Percentiles rank a stretch among this genome's conserved stretches.
Conservation (phyloP, 371 early-diverging fungal species). For the Mucor ambiguus region DNA sequence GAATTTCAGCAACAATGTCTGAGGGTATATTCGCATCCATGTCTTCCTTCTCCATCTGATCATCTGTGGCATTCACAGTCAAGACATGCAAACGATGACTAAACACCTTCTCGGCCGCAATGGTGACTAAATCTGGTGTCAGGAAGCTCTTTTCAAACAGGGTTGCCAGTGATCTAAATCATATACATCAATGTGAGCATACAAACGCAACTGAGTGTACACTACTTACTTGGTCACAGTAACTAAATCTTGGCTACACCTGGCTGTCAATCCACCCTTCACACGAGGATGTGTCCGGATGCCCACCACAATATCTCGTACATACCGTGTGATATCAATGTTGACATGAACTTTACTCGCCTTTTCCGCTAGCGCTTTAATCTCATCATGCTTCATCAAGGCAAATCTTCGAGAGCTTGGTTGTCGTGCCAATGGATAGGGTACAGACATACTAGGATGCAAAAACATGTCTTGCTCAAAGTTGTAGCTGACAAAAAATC, state of each 20-base stretch:
- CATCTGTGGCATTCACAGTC: constrained; percentile 20
- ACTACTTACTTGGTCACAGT: constrained; percentile 52
- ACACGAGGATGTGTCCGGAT: constrained; percentile 63
- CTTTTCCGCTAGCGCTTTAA: constrained; percentile 48
- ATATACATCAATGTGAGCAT: not conserved
- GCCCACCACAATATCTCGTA: constrained; percentile 65
- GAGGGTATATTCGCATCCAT: constrained; percentile 27
- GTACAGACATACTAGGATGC: constrained; percentile 5
- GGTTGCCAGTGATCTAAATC: constrained; percentile 50
- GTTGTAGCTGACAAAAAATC: constrained; percentile 56
- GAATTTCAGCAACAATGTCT: constrained; percentile 35
- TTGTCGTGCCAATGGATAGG: not conserved
- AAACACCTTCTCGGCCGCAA: constrained; percentile 63
- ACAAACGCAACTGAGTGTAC: not conserved
- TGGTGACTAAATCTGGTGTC: constrained; percentile 61
- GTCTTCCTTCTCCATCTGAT: constrained; percentile 32
- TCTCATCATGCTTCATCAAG: constrained; percentile 49
- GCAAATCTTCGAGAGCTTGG: constrained; percentile 22
- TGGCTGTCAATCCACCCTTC: constrained; percentile 62
- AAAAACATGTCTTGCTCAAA: constrained; percentile 46
- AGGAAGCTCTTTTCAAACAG: constrained; percentile 58
- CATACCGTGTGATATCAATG: constrained; percentile 62
- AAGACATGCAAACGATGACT: constrained; percentile 44
- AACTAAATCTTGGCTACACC: constrained; percentile 60
- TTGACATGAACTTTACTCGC: constrained; percentile 55